Conservation (phyloP, 768 basidiomycete genomes). For the Clitopilus passeckerianus region DNA sequence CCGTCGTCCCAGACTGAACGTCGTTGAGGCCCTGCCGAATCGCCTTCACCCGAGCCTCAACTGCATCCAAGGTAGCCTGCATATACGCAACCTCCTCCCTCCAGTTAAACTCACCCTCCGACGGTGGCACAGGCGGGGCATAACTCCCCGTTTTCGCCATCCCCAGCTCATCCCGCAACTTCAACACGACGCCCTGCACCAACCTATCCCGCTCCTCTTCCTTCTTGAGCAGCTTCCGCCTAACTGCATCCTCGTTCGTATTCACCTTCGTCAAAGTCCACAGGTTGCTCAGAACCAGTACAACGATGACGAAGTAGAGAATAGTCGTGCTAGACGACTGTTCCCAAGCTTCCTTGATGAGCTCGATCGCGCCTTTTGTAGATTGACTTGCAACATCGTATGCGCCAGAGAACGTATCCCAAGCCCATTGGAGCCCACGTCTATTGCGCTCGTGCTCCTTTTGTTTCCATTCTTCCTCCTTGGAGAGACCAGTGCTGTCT, state of each 20-base stretch:
- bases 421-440: slow-evolving; percentile 82
- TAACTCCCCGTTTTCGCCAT: slow-evolving; percentile 10
- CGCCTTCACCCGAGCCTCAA: slow-evolving; percentile 52
- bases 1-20: slow-evolving; percentile 10
- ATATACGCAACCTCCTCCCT: slow-evolving; percentile 45
- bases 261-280: slow-evolving; percentile 52
- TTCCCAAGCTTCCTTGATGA: slow-evolving; percentile 77
- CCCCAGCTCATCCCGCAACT: slow-evolving; percentile 69
- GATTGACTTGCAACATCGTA: slow-evolving; percentile 66
- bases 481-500: slow-evolving; percentile 2
- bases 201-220: slow-evolving; percentile 69
- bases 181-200: slow-evolving; percentile 67
- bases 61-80: slow-evolving; percentile 42
- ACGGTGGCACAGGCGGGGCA: slow-evolving; percentile 5
- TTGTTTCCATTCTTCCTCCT: slow-evolving; percentile 41
- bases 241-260: slow-evolving; percentile 31
- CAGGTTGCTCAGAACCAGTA: slow-evolving; percentile 74
- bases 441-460: slow-evolving; percentile 66
- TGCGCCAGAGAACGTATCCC: slow-evolving; percentile 80
- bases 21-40: slow-evolving; percentile 36
- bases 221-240: slow-evolving; percentile 46
- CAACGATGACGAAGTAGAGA: slow-evolving; percentile 66
- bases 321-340: slow-evolving; percentile 68
- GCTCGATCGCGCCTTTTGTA: slow-evolving; percentile 68
- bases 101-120: slow-evolving; percentile 14